Evolutionary conservation across 441 rosid species (phyloP).

Genomic region (Pelargonium fulgidum): DNA sequence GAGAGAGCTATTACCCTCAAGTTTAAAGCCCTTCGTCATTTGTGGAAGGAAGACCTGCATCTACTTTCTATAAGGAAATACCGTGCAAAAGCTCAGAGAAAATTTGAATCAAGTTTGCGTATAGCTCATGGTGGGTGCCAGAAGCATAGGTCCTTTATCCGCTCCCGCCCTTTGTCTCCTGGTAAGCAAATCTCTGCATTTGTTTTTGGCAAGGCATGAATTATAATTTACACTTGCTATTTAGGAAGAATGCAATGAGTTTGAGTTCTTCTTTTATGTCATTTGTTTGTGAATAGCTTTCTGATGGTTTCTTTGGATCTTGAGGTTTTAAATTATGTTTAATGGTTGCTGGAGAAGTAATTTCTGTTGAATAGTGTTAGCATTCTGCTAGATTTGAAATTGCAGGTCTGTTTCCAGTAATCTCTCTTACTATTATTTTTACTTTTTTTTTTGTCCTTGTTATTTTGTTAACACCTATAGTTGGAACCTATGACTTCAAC

Average conservation of each 20-base stretch:
- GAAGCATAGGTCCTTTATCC: slow-evolving; percentile 59
- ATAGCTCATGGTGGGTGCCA: slow-evolving; percentile 40
- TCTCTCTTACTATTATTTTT: background rate
- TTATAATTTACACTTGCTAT: background rate
- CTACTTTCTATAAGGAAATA: slow-evolving; percentile 44
- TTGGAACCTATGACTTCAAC: background rate
- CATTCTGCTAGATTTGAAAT: background rate
- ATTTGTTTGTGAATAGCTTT: background rate
- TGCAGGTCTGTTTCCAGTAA: background rate
- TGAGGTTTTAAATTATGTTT: background rate
- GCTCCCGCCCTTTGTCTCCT: slow-evolving; percentile 57
- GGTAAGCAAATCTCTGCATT: slow-evolving; percentile 36
- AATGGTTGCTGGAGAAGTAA: background rate
- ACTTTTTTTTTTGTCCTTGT: too few species aligned
- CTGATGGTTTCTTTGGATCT: background rate
- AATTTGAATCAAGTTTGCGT: slow-evolving; percentile 49
- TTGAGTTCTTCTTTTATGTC: background rate
- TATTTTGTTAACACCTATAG: background rate
- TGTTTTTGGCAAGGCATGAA: background rate
- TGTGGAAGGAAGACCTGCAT: slow-evolving; percentile 82
- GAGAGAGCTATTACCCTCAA: slow-evolving; percentile 75
- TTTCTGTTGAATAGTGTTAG: background rate
- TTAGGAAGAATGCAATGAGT: background rate
- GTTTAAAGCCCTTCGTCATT: slow-evolving; percentile 64
- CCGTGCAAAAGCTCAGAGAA: slow-evolving; percentile 62